Percentiles rank a stretch among this genome's conserved stretches.
Conservation (phyloP, 129 eudicot species). For the Escallonia rubra region DNA sequence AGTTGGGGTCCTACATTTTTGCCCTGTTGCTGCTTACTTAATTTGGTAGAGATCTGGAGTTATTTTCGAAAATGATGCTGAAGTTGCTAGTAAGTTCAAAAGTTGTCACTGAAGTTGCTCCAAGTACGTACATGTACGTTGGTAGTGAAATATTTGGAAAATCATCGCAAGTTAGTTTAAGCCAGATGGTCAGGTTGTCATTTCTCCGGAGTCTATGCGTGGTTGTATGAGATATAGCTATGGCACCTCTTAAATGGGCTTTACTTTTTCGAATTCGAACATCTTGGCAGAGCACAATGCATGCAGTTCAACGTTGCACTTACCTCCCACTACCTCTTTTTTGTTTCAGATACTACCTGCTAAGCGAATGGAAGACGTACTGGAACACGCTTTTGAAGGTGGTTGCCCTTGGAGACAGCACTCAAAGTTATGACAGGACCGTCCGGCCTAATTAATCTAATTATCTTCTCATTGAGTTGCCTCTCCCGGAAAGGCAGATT, state of each 20-base stretch:
- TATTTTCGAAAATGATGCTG: no score
- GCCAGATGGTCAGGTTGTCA: not conserved
- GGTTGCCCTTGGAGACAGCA: conserved; percentile 92
- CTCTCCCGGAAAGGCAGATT: not conserved
- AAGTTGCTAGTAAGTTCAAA: no score
- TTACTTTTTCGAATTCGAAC: no score
- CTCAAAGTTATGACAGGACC: conserved; percentile 59
- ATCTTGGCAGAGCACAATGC: not conserved
- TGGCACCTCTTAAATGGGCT: not conserved
- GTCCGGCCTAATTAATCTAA: not conserved
- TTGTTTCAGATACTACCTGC: conserved; percentile 70
- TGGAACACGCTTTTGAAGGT: conserved; percentile 97
- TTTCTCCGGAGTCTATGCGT: not conserved
- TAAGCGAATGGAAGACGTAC: conserved; percentile 89
- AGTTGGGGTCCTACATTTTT: no score
- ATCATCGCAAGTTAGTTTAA: not conserved
- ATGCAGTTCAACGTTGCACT: not conserved
- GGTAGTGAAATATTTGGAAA: not conserved
- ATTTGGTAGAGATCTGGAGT: no score
- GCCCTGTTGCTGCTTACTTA: no score
- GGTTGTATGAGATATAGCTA: not conserved
- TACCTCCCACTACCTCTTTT: conserved; percentile 9
- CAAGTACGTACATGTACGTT: not conserved
- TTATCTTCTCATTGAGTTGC: conserved; percentile 3
- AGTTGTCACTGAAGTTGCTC: not conserved